A percentile compares a stretch with the other conserved stretches of the same genome.
phyloP scores from a whole-genome alignment of 345 rosid species.

The Barbarea vulgaris region DNA sequence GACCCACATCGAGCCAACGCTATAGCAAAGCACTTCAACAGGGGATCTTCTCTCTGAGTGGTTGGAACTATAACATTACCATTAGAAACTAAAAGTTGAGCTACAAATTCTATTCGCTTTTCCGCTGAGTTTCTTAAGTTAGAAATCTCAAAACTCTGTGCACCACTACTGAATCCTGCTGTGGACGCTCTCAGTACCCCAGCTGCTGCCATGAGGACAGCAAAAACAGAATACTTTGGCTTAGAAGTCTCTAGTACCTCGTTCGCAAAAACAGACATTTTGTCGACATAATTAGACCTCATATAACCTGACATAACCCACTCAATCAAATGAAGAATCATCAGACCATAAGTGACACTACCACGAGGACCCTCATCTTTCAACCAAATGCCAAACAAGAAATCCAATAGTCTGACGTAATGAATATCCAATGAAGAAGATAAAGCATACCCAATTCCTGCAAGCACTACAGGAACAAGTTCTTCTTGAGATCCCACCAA shows the following conservation, averaged over 20 bases:
- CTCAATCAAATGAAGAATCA: constrained; percentile 83
- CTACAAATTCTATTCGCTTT: constrained; percentile 50
- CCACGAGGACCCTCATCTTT: constrained; percentile 56
- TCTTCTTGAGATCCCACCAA: constrained; percentile 43
- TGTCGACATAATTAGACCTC: constrained; percentile 47
- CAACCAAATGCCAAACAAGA: constrained; percentile 64
- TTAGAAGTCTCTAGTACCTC: constrained; percentile 52
- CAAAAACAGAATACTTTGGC: constrained; percentile 49
- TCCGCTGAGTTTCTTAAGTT: constrained; percentile 61
- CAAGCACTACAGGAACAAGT: constrained; percentile 60
- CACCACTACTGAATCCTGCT: constrained; percentile 44
- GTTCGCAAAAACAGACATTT: constrained; percentile 48
- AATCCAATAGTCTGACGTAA: constrained; percentile 53
- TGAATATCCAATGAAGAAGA: constrained; percentile 56
- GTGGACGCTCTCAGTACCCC: constrained; percentile 73
- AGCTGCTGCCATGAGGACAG: constrained; percentile 69
- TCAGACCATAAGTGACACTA: constrained; percentile 60
- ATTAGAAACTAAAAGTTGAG: constrained; percentile 50
- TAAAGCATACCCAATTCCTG: constrained; percentile 82
- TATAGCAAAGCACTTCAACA: constrained; percentile 67
- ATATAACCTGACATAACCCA: constrained; percentile 73
- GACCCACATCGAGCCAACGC: constrained; percentile 80
- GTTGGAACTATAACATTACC: constrained; percentile 35
- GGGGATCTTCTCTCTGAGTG: constrained; percentile 41
- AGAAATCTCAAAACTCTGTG: constrained; percentile 47